Base-by-base conservation (phyloP, 495 filamentous ascomycete species). In the Trichoderma asperelloides region DNA sequence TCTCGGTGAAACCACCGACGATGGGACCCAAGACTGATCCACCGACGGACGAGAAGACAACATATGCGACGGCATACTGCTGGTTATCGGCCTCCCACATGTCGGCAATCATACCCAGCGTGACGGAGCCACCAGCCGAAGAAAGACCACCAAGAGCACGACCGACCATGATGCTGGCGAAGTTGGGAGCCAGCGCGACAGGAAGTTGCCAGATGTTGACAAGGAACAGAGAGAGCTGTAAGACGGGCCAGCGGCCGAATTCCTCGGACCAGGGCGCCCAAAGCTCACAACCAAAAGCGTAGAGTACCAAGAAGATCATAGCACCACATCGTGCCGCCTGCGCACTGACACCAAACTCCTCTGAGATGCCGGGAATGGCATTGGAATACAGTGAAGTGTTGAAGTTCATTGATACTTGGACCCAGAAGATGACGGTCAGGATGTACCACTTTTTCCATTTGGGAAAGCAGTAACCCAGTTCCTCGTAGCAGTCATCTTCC, bases 401-500 rank as follows among this genome's bases (percentile, higher is more conserved):
- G 81, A 92, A 90, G 79, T 93, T 93, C 90, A 93, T 93, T 5
- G 89, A 92, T 63, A 88, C 86, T 70, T 92, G 90, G 8, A 93
- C 88, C 49, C 83, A 73, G 78, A 92, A 91, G 73, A 93, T 88
- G 68, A 91, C 82, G 30, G 80, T 83, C 49, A 92, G 81, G 71
- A 92, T 89, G 63, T 73, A 82, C 89, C 89, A 93, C 75, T 91
- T 92, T 80, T 88, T 92, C 78, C 81, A 82, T n/a, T 67, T 68
- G 0, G 88, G 78, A 69, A 85, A 93, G 57, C 74, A 77, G 73
- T 83, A 92, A 43, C 88, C 89, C 0, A 91, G 82, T 65, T 87
- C 81, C 21, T 86, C 84, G 71, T 85, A 87, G 68, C 82, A 86
- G 65, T 89, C 86, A 9, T 85, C 74, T 68, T 89, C 87, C 62